phyloP scores from a whole-genome alignment of 768 basidiomycete genomes.

The Trametes coccinea region DNA sequence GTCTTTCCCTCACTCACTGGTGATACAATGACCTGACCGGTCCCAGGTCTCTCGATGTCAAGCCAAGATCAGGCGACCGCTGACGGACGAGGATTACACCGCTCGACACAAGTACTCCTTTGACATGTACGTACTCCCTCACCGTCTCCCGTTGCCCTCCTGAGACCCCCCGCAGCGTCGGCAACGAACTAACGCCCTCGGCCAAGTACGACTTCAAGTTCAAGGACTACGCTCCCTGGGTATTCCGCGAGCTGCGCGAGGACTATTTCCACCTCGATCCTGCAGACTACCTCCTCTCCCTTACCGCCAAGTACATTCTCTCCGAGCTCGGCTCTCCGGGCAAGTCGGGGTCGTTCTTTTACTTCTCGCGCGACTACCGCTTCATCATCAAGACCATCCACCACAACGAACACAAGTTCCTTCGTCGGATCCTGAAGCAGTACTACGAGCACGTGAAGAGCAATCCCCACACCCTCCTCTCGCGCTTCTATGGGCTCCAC shows the following conservation, averaged over 20 bases:
- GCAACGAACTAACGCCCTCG: constrained; percentile 97
- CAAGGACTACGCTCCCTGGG: constrained; percentile 98
- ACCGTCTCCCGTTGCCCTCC: not conserved
- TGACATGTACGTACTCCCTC: constrained; percentile 73
- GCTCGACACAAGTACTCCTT: constrained; percentile 95
- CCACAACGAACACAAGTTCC: constrained; percentile 91
- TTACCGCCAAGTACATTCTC: constrained; percentile 96
- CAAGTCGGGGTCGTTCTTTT: constrained; percentile 99
- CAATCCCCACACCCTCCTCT: constrained; percentile 93
- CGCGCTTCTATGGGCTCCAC: constrained; percentile 95
- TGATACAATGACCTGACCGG: not conserved
- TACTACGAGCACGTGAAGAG: constrained; percentile 85
- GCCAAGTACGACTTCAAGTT: constrained; percentile 99
- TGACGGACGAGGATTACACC: constrained; percentile 84
- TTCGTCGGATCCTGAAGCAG: constrained; percentile 76
- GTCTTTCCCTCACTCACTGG: constrained; percentile 32
- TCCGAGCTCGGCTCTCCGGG: constrained; percentile 97
- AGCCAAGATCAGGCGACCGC: constrained; percentile 85
- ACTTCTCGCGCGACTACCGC: constrained; percentile 97
- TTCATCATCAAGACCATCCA: constrained; percentile 99
- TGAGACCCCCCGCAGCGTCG: constrained; percentile 55
- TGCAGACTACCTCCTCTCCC: constrained; percentile 93
- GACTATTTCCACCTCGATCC: constrained; percentile 95
- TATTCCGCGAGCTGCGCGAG: constrained; percentile 94
- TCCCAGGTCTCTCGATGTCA: constrained; percentile 90